A percentile compares a stretch with the other conserved stretches of the same genome.
phyloP scores from a whole-genome alignment of 768 basidiomycete species.

The Ramaria sp. region DNA sequence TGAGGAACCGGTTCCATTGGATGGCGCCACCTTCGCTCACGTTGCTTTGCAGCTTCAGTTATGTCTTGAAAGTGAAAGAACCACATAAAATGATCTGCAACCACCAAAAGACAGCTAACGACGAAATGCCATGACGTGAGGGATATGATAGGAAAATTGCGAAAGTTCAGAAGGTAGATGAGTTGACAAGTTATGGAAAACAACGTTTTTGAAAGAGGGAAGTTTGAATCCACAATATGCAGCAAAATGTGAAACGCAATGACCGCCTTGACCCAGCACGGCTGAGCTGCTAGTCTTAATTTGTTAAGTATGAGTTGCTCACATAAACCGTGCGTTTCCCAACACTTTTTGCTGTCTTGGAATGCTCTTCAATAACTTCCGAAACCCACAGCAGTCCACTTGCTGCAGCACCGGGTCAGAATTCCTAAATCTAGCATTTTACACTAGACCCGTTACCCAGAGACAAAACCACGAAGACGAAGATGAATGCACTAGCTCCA shows the following conservation, averaged over 20 bases:
- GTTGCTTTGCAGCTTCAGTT: constrained; percentile 51
- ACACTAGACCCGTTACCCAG: constrained; percentile 45
- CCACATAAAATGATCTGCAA: constrained; percentile 90
- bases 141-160: constrained; percentile 90
- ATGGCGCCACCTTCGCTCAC: constrained; percentile 30
- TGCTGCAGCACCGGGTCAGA: constrained; percentile 35
- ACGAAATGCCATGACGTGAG: constrained; percentile 79
- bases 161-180: constrained; percentile 91
- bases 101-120: constrained; percentile 73
- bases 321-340: constrained; percentile 88
- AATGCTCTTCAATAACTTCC: constrained; percentile 92
- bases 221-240: constrained; percentile 58
- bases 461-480: constrained; percentile 85
- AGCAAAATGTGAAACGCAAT: constrained; percentile 69
- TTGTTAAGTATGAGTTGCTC: constrained; percentile 18
- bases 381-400: constrained; percentile 90
- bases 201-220: constrained; percentile 61
- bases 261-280: constrained; percentile 43
- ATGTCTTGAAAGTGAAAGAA: constrained; percentile 86
- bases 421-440: constrained; percentile 8
- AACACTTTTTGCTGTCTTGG: constrained; percentile 64
- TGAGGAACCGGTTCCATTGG: constrained; percentile 22
- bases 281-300: constrained; percentile 7
- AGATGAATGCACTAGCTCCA: constrained; percentile 62
- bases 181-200: constrained; percentile 81